Conservation (phyloP, 1,284 basidiomycete species). For the Marasmius tenuissimus region DNA sequence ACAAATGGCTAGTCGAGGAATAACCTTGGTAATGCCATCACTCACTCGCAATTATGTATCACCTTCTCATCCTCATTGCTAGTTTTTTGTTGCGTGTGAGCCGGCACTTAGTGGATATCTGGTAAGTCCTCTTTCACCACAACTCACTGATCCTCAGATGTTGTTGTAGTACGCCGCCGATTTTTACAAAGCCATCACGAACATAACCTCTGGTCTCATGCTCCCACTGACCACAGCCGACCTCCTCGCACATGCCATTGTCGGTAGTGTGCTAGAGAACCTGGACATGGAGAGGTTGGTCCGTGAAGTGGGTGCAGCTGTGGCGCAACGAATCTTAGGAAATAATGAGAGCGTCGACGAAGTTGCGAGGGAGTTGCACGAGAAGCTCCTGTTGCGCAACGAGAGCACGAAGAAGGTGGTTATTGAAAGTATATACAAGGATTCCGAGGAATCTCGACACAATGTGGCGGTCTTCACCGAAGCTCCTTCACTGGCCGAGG, state of each 20-base stretch:
- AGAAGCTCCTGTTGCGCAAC: conserved; percentile 87
- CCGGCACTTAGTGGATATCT: conserved; percentile 94
- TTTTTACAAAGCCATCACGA: conserved; percentile 92
- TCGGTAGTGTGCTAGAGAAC: conserved; percentile 96
- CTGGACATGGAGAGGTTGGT: conserved; percentile 98
- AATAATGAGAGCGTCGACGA: conserved; percentile 95
- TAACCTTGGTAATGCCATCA: conserved; percentile 69
- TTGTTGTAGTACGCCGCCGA: conserved; percentile 80
- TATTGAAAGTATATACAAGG: conserved; percentile 95
- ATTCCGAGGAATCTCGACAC: conserved; percentile 83
- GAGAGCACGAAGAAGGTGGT: conserved; percentile 97
- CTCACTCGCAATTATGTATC: conserved; percentile 10
- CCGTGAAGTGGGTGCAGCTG: conserved; percentile 89
- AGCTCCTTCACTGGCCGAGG: conserved; percentile 73
- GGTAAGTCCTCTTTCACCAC: conserved; percentile 44
- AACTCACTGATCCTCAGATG: conserved; percentile 23
- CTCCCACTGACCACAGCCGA: conserved; percentile 95
- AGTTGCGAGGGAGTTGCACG: conserved; percentile 91
- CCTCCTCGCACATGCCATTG: conserved; percentile 95
- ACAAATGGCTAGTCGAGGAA: conserved; percentile 87
- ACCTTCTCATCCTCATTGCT: background rate
- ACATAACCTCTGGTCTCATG: conserved; percentile 93
- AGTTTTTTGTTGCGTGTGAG: conserved; percentile 99
- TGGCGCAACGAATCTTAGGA: conserved; percentile 87
- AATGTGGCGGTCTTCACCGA: conserved; percentile 89